Evolutionary conservation across 2,329 filamentous ascomycete species (phyloP).

Genomic region (Davidsoniella eucalypti): DNA sequence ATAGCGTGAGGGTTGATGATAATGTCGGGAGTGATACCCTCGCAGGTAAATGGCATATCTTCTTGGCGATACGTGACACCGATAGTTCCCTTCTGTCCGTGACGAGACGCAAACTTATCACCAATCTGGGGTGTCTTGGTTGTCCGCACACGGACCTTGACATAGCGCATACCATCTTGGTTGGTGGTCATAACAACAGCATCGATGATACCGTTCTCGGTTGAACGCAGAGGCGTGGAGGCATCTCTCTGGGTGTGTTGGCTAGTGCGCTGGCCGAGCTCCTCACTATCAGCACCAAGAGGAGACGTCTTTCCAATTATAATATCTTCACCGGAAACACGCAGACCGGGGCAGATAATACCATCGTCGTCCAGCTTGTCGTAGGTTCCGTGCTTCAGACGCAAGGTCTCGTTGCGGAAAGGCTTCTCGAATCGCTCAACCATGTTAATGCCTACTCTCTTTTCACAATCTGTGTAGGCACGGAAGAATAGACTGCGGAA

Average conservation of each 20-base stretch:
- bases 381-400: conserved; percentile 87
- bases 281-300: conserved; percentile 80
- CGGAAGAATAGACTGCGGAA: conserved; percentile 98
- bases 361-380: conserved; percentile 97
- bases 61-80: conserved; percentile 96
- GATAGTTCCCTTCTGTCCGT: conserved; percentile 98
- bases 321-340: conserved; percentile 93
- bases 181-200: conserved; percentile 89
- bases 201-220: conserved; percentile 93
- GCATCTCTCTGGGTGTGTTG: conserved; percentile 88
- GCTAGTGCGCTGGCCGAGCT: conserved; percentile 81
- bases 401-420: conserved; percentile 69
- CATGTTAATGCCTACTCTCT: conserved; percentile 83
- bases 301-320: conserved; percentile 98
- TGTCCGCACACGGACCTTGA: conserved; percentile 92
- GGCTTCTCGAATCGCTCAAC: conserved; percentile 95
- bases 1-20: conserved; percentile 99
- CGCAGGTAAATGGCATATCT: conserved; percentile 93
- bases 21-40: conserved; percentile 83
- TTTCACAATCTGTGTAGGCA: conserved; percentile 93
- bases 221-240: conserved; percentile 84
- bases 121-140: conserved; percentile 98
- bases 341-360: conserved; percentile 81
- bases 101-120: conserved; percentile 97
- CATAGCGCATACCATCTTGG: conserved; percentile 82